Evolutionary conservation across 176 grass and related monocot genomes (phyloP).

Genomic region (Stipa capillata): DNA sequence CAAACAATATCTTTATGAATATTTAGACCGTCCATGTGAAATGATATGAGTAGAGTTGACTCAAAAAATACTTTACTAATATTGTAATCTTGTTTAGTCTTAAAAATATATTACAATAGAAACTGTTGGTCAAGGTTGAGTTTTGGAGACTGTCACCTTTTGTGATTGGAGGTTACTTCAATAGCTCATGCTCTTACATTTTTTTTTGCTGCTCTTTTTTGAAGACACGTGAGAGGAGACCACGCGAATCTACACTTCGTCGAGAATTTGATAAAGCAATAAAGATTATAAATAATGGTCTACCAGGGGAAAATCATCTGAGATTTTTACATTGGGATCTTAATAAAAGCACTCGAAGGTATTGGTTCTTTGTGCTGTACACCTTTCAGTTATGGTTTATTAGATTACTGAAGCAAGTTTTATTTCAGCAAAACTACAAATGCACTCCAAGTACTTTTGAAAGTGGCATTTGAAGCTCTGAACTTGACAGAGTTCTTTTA

Average conservation of each 20-base stretch:
- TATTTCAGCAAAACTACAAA: slow-evolving; percentile 58
- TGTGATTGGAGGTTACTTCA: neutral
- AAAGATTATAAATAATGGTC: slow-evolving; percentile 67
- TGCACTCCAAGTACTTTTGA: slow-evolving; percentile 66
- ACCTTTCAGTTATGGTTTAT: neutral
- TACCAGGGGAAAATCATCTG: slow-evolving; percentile 59
- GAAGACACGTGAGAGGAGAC: slow-evolving; percentile 71
- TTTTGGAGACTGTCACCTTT: neutral
- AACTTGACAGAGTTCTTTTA: slow-evolving; percentile 88
- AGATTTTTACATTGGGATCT: slow-evolving; percentile 98
- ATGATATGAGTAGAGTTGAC: neutral
- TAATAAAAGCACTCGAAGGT: slow-evolving; percentile 81
- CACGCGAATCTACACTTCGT: slow-evolving; percentile 84
- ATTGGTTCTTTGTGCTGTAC: slow-evolving; percentile 11
- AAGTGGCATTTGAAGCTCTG: slow-evolving; percentile 74
- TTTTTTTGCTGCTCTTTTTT: slow-evolving; percentile 10
- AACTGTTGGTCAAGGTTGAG: neutral
- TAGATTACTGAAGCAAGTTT: slow-evolving; percentile 21
- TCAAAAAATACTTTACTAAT: neutral
- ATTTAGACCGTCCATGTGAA: neutral
- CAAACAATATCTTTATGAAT: neutral
- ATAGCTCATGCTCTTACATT: slow-evolving; percentile 10
- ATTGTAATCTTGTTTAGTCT: neutral
- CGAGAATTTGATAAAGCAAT: slow-evolving; percentile 75
- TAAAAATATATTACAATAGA: neutral